phyloP scores from a whole-genome alignment of 345 rosid species.

The Populus pruinosa region DNA sequence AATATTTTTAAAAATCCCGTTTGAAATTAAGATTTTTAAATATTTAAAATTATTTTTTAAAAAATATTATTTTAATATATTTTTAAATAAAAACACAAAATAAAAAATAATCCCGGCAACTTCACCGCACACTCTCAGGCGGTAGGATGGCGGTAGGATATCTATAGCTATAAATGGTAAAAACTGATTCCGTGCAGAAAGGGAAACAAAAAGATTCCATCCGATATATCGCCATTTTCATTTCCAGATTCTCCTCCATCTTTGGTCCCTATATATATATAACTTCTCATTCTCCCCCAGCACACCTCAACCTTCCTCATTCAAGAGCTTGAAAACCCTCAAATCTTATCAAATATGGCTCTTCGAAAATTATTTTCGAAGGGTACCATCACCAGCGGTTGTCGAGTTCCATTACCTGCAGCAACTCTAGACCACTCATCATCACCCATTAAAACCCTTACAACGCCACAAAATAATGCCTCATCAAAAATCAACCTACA shows the following conservation, averaged over 20 bases:
- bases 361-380: constrained; percentile 40
- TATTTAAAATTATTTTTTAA: no score
- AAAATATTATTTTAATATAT: no score
- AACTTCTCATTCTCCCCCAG: neutral
- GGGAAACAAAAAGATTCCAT: no score
- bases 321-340: neutral
- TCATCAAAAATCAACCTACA: constrained; percentile 18
- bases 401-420: constrained; percentile 22
- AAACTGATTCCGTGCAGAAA: neutral
- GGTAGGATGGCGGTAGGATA: no score
- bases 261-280: constrained; percentile 43
- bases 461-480: neutral
- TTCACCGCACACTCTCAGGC: no score
- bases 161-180: neutral
- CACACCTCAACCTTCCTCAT: neutral
- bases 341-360: constrained; percentile 40
- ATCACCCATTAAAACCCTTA: neutral
- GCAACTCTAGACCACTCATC: constrained; percentile 17
- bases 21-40: no score
- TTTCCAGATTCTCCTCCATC: constrained; percentile 10
- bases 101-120: no score
- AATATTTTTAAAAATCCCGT: no score
- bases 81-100: no score
- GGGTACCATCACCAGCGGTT: constrained; percentile 28
- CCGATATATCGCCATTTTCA: neutral